Conservation (phyloP, 192 early-diverging fungal species). For the Backusella psychrophila region DNA sequence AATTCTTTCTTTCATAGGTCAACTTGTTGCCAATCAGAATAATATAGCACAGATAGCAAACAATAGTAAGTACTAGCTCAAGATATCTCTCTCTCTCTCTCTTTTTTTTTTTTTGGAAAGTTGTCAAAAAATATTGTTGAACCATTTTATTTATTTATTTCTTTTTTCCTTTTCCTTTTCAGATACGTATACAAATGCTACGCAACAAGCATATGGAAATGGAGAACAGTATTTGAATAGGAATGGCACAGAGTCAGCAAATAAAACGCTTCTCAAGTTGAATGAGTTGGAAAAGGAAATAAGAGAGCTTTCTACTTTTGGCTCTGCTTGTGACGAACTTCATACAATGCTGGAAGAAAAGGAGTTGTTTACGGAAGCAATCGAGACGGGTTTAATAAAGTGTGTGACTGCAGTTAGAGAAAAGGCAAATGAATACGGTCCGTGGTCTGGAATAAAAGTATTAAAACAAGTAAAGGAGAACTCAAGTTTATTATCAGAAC, state of each 20-base stretch:
- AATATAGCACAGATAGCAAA: background rate
- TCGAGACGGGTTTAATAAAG: background rate
- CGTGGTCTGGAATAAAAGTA: slow-evolving; percentile 2
- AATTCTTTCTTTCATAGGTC: background rate
- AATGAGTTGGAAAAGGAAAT: slow-evolving; percentile 15
- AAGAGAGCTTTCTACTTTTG: background rate
- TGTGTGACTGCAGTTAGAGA: background rate
- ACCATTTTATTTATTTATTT: background rate
- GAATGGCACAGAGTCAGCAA: background rate
- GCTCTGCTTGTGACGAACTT: slow-evolving; percentile 15
- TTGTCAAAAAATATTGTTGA: background rate
- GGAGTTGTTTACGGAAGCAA: background rate
- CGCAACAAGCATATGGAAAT: background rate
- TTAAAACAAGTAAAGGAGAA: background rate
- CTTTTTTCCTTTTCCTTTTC: background rate
- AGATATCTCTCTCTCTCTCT: too few species aligned
- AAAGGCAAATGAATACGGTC: slow-evolving; percentile 4
- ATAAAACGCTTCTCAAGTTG: background rate
- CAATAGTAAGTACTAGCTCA: background rate
- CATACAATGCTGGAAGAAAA: background rate
- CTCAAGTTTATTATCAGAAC: background rate
- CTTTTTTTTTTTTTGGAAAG: background rate
- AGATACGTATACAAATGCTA: background rate
- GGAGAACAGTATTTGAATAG: background rate
- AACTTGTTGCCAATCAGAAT: background rate